Evolutionary conservation across 2,329 filamentous ascomycete genomes (phyloP), one percentile per base, ranked within the genome.

Genomic region (Fusarium virguliforme): DNA sequence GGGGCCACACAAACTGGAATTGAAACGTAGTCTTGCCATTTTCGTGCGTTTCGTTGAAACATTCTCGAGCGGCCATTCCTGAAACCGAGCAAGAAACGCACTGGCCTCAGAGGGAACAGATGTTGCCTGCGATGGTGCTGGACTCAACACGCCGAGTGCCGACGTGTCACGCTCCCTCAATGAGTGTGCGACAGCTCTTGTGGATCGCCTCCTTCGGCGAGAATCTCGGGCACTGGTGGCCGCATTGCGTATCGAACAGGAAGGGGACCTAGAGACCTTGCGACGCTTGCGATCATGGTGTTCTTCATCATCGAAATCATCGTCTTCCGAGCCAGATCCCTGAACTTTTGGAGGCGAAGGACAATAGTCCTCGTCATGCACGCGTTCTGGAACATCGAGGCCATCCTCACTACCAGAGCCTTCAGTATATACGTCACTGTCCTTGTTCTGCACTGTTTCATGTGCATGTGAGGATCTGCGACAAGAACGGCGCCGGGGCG

Each of bases 41-140:
- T 28, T 58, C 58, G 8, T 55, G 30, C 58, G 38, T 40, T 65
- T 62, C n/a, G 54, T 32, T 12, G 32, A 65, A 58, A 55, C 37
- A 41, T 62, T 32, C 13, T 32, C 12, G 10, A 65, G 53, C 22
- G 35, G 35, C 50, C 48, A 56, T 60, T 67, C 56, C 40, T 64
- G 4, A 18, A 67, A 67, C n/a, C 8, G 13, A 53, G 57, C 62
- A 57, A 65, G 53, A 53, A 58, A 51, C 8, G 40, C 9, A 32
- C 32, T 51, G n/a, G 62, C 38, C 6, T 60, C 38, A n/a, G 40
- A 55, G 34, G 56, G 22, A 35, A 41, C 6, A 10, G 56, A 35
- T 50, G 26, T 55, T 56, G 48, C 30, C 10, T 65, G 62, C n/a
- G 62, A 55, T 61, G 51, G 26, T 62, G 58, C 26, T 66, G 35